Evolutionary conservation across 2,329 filamentous ascomycete species (phyloP), one percentile per base, ranked within the genome.

Genomic region (Ophiostoma tasmaniense): DNA sequence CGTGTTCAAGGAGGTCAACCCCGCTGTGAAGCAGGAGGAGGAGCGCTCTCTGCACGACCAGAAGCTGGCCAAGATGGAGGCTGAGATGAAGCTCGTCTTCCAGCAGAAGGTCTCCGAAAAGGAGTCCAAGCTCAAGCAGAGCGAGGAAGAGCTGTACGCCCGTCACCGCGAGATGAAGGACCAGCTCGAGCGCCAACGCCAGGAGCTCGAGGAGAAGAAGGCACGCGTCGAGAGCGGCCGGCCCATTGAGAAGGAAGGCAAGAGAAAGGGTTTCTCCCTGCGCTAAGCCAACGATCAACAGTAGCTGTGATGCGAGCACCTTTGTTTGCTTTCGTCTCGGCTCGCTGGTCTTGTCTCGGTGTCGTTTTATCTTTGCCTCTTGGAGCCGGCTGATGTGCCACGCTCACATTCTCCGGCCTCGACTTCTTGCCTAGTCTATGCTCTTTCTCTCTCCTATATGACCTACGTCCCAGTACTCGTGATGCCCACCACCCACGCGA

Each of bases 41-140:
- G 95, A 99, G 85, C 92, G 95, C 76, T 90, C 91, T 73, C 86
- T 99, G 75, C 95, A 99, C 86, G 95, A 99, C 83, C 93, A 97
- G 86, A 99, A 99, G 86, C 92, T 99, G 75, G 92, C 94, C 81
- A 99, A 99, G 92, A 99, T 99, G 95, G 95, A 99, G 82, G 89
- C 93, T 77, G 95, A 99, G 82, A 99, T 99, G 95, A 99, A 99
- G 92, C 97, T 97, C 92, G 95, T 99, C 75, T 99, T 99, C 92
- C 95, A 98, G 81, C 95, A 99, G 80, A 99, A 99, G 90, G 95
- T 99, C 39, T 89, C 92, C 74, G 95, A 99, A 82, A 99, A 99
- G 86, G 95, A 99, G 83, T 97, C 92, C 87, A 99, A 99, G 84
- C 85, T 99, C 79, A 96, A 96, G 84, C 95, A 98, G 84, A 97